phyloP scores from a whole-genome alignment of 2,329 filamentous ascomycete genomes.

The Pochonia chlamydosporia region DNA sequence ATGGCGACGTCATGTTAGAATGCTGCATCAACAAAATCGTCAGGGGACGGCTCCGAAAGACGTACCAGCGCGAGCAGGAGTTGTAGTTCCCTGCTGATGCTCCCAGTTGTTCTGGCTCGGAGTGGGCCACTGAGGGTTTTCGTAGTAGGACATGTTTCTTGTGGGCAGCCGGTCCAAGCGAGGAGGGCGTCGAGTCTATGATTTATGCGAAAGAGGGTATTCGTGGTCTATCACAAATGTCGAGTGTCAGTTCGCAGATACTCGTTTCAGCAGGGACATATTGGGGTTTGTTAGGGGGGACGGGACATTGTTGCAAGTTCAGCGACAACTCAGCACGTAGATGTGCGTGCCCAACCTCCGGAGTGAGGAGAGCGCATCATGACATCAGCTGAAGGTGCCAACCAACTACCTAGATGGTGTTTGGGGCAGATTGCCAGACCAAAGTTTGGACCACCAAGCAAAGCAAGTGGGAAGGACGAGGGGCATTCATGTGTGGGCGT shows the following conservation, averaged over 20 bases:
- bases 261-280: not conserved
- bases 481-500: not conserved
- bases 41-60: constrained; percentile 5
- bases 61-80: constrained; percentile 35
- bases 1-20: constrained; percentile 9
- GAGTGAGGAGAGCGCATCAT: not conserved
- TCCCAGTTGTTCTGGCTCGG: constrained; percentile 37
- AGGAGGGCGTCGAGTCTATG: not conserved
- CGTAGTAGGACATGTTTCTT: constrained; percentile 38
- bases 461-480: not conserved
- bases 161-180: not conserved
- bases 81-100: constrained; percentile 36
- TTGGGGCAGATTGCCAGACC: not conserved
- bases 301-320: not conserved
- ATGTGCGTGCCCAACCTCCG: too few species aligned
- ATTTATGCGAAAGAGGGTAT: not conserved
- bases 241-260: not conserved
- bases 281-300: not conserved
- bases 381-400: not conserved
- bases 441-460: not conserved
- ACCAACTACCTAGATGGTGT: not conserved
- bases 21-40: not conserved
- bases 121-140: constrained; percentile 35
- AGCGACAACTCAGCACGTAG: too few species aligned
- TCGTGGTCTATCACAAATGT: not conserved